Conservation (phyloP, 2,329 filamentous ascomycete genomes). For the Zasmidium citrigriseum region DNA sequence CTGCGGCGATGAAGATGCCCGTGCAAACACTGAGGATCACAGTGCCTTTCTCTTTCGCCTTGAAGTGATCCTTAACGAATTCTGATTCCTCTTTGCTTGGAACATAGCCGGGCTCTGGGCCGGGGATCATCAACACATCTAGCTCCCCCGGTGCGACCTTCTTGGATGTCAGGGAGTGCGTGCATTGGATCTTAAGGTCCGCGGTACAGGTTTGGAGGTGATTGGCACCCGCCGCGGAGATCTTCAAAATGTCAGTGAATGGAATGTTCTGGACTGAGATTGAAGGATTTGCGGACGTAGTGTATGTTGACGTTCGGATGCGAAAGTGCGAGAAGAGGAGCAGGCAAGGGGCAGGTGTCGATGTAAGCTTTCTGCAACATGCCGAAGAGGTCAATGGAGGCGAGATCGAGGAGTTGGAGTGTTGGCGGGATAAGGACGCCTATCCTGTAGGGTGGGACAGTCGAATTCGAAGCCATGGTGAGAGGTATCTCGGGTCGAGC, state of each 20-base stretch:
- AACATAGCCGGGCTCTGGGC: neutral
- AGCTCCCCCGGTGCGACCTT: neutral
- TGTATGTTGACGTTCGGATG: neutral
- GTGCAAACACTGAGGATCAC: neutral
- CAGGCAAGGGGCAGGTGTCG: neutral
- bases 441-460: neutral
- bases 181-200: neutral
- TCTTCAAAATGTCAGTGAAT: too few relatives aligned
- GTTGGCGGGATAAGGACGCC: neutral
- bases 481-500: neutral
- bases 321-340: neutral
- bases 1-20: neutral
- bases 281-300: too few relatives aligned
- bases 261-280: too few relatives aligned
- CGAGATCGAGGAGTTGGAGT: neutral
- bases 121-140: neutral
- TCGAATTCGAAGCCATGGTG: neutral
- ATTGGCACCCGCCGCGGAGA: neutral
- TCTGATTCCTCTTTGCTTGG: neutral
- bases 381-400: neutral
- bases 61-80: neutral
- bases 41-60: neutral
- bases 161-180: neutral
- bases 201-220: neutral
- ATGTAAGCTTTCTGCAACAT: neutral